Evolutionary conservation across 805 yeast species (phyloP), one percentile per base, ranked within the genome.

Genomic region (Lipomyces yamadae): DNA sequence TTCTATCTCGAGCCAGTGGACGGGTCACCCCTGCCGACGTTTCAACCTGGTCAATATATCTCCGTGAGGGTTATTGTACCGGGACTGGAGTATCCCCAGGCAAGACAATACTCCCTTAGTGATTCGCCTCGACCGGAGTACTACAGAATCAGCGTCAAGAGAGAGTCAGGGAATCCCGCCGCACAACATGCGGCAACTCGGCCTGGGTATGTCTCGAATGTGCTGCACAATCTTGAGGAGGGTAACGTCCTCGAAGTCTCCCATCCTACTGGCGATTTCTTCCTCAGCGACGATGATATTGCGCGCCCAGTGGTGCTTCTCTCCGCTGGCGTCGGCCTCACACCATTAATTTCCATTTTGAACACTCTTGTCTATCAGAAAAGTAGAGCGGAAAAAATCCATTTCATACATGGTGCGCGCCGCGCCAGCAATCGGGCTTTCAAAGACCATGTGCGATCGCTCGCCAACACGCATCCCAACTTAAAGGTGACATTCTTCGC

Each of bases 1-100:
- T 78, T 89, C 52, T 82, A 83, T 64, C 81, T 88, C 53, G 75
- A 77, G 39, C 84, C 88, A 4, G 69, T 66, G 1, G 84, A 83
- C 64, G 84, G 79, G 1, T 73, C 75, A 39, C 76, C 79, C 33
- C 57, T 72, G 2, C 58, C 70, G 30, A 50, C 56, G 18, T 74
- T 74, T 50, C 45, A 59, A 45, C 79, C 84, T n/a, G 87, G 87
- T 33, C 86, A 84, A 74, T 84, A 82, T 69, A 69, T 84, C 33
- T 73, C 65, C 24, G 58, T 56, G 10, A 58, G 39, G 15, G 7
- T 56, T 11, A 24, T 11, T 11, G 59, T 56, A 13, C 57, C 59
- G 6, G 59, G 34, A 3, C 24, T 62, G 8, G 35, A 63, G 18
- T 29, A 37, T 35, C 30, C 8, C 13, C 65, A 37, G 11, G 15